Evolutionary conservation across 768 basidiomycete genomes (phyloP).

Genomic region (Tylopilus plumbeoviolaceoides): DNA sequence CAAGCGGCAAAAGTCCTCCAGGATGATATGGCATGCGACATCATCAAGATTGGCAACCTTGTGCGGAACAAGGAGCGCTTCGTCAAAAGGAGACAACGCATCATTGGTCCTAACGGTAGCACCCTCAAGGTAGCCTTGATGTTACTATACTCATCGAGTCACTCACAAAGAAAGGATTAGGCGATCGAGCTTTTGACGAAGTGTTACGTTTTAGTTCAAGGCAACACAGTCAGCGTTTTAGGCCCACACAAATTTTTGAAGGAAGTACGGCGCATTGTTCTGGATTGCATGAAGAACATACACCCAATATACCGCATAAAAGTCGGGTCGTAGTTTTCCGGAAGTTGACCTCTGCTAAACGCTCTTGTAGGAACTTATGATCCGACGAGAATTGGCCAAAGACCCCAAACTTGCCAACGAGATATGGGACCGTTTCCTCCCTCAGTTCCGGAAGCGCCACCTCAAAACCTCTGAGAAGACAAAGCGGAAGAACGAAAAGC

Average conservation of each 20-base stretch:
- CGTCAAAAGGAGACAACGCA: slow-evolving; percentile 92
- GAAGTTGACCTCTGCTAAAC: neutral
- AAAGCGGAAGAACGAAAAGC: slow-evolving; percentile 75
- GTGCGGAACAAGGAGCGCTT: slow-evolving; percentile 96
- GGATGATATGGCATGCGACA: slow-evolving; percentile 89
- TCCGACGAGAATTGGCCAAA: slow-evolving; percentile 94
- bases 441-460: slow-evolving; percentile 90
- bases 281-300: slow-evolving; percentile 99
- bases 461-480: slow-evolving; percentile 95
- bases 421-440: slow-evolving; percentile 96
- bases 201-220: slow-evolving; percentile 97
- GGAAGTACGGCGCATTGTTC: slow-evolving; percentile 92
- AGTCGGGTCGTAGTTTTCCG: slow-evolving; percentile 36
- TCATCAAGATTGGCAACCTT: slow-evolving; percentile 95
- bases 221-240: slow-evolving; percentile 97
- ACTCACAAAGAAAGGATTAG: slow-evolving; percentile 38
- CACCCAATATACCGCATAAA: slow-evolving; percentile 99
- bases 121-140: slow-evolving; percentile 75
- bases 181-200: slow-evolving; percentile 95
- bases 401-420: slow-evolving; percentile 93
- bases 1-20: slow-evolving; percentile 90
- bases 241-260: slow-evolving; percentile 93
- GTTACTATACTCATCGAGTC: neutral
- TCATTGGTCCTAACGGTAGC: slow-evolving; percentile 96
- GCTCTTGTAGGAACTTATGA: slow-evolving; percentile 84